Base-by-base conservation (phyloP, 257 asterid genomes). In the Galeopsis tetrahit region DNA sequence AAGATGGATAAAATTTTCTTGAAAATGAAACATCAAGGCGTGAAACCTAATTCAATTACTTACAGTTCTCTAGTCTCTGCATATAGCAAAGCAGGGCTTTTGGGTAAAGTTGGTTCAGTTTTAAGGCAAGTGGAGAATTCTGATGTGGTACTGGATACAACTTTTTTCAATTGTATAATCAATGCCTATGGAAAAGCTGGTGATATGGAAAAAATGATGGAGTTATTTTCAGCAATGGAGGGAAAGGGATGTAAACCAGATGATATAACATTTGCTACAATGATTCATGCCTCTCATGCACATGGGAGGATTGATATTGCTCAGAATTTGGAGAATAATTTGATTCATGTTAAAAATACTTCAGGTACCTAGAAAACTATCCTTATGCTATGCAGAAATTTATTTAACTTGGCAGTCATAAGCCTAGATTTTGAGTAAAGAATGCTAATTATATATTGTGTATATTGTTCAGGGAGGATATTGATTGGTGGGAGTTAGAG, bases 31-130 rank as follows among this genome's bases (percentile, higher is more conserved):
- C 95, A 94, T 59, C 83, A 69, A 72, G 95, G 96, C 34, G 63
- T 89, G 85, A 91, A 91, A 81, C 97, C 99, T 52, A 94, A 85
- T 83, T 82, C 93, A 9, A 75, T 90, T 70, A 94, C 97, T 31
- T 91, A 89, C 80, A 84, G 93, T 76, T 86, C 95, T 62, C 96
- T 91, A 63, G 83, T 88, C 15, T 75, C 76, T 64, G 96, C 95
- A 7, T 91, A 91, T 77, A 17, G 97, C 75, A 94, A 79, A 83
- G 85, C 80, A 10, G 93, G 95, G 67, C 74, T 76, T 67, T 15
- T 88, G 81, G 84, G 69, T 10, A 89, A 81, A 76, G 83, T 91
- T 68, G 91, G 80, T 69, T 91, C 90, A 6, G 60, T 94, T 75
- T 66, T 89, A 81, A 88, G 88, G 84, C 98, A 94, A 73, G 90